Base-by-base conservation (phyloP, 371 early-diverging fungal species). In the Apophysomyces trapeziformis region DNA sequence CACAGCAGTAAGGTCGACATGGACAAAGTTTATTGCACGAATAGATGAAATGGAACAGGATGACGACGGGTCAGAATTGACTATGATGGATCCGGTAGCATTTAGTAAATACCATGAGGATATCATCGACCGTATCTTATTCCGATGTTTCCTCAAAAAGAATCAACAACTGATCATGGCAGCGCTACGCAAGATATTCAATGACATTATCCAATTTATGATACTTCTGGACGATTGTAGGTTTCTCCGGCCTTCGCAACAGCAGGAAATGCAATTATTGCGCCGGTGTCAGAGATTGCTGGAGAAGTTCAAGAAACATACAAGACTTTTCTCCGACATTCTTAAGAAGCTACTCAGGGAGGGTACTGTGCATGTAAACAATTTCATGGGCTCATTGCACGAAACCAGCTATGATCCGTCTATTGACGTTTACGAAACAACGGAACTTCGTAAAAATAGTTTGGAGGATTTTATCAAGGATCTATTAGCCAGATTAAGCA, bases 81-180 rank as follows among this genome's bases (percentile, higher is more conserved):
- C 63, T 21, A 73, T 71, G 9, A 74, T 78, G 75, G 79, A 79
- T 26, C 69, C 80, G 32, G 69, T 77, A 5, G 67, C 76, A 35
- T 62, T 85, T 65, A 70, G 74, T 7, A 69, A 73, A 6, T 84
- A 80, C 50, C 85, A 85, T 44, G 81, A 84, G 32, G 74, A 76
- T 35, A 61, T 87, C 14, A 62, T 84, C 36, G 84, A 87, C 62
- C 77, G 75, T n/a, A 80, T 87, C 64, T 57, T 87, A 38, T 71
- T 73, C 35, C 83, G 77, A 47, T 81, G 85, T 14, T 76, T 87
- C 16, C 64, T 84, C 50, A 84, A 84, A 62, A 71, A 69, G 45
- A 80, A 74, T 58, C 85, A 85, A 54, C 71, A 69, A 7, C 75
- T 72, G 3, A 70, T 87, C 13, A 50, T 79, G 16, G 59, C 70